phyloP scores from a whole-genome alignment of 169 alveolate species.

The Plasmodium gallinaceum region DNA sequence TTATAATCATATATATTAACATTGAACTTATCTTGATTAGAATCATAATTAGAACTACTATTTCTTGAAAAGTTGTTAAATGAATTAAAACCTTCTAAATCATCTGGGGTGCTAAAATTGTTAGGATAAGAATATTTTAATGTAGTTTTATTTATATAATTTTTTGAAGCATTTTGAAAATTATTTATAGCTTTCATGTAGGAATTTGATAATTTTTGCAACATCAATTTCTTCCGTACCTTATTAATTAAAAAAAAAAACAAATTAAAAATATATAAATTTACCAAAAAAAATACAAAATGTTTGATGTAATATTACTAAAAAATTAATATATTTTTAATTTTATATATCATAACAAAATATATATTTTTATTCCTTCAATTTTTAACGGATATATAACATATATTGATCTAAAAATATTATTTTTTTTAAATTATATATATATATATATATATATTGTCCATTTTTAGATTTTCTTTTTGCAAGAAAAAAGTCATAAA shows the following conservation, averaged over 20 bases:
- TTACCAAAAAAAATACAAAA: background rate
- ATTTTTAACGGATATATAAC: background rate
- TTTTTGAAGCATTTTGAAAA: constrained; percentile 71
- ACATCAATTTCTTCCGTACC: constrained; percentile 55
- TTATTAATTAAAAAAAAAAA: background rate
- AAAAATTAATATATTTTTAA: background rate
- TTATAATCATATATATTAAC: constrained; percentile 75
- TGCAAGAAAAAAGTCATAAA: too few species aligned
- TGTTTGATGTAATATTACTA: background rate
- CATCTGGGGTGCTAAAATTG: constrained; percentile 10
- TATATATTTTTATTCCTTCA: background rate
- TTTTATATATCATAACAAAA: too few species aligned
- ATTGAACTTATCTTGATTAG: constrained; percentile 53
- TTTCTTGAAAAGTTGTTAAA: constrained; percentile 65
- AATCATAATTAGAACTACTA: constrained; percentile 45
- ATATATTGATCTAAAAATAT: background rate
- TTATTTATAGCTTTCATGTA: constrained; percentile 47
- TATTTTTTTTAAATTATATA: background rate
- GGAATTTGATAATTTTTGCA: constrained; percentile 53
- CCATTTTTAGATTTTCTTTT: too few species aligned
- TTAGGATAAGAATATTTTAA: constrained; percentile 46
- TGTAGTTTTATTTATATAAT: constrained; percentile 60
- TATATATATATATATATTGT: background rate
- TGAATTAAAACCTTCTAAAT: constrained; percentile 35
- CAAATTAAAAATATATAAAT: constrained; percentile 2